Evolutionary conservation across 768 basidiomycete genomes (phyloP).

Genomic region (Boletellus ananas): DNA sequence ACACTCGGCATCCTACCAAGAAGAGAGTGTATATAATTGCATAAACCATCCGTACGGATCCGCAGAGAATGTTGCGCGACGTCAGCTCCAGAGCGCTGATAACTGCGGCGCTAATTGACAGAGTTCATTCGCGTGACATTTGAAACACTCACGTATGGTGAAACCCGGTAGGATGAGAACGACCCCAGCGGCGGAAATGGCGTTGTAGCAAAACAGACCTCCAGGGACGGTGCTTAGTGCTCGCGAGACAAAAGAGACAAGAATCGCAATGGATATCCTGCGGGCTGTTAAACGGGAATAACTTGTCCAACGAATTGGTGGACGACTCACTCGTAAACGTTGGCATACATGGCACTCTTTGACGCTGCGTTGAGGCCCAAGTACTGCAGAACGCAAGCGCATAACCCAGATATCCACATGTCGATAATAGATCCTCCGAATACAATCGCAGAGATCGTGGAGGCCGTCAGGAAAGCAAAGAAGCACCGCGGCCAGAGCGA

Average conservation of each 20-base stretch:
- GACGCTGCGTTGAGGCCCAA: constrained; percentile 78
- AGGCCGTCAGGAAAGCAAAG: constrained; percentile 73
- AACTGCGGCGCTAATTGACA: constrained; percentile 38
- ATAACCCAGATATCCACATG: constrained; percentile 75
- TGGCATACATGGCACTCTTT: constrained; percentile 89
- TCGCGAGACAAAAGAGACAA: constrained; percentile 80
- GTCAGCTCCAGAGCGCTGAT: constrained; percentile 77
- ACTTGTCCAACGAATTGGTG: neutral
- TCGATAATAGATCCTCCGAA: constrained; percentile 82
- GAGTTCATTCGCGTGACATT: neutral
- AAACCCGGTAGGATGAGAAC: constrained; percentile 91
- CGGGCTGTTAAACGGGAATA: neutral
- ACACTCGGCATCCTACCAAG: constrained; percentile 42
- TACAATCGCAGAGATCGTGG: constrained; percentile 77
- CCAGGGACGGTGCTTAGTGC: constrained; percentile 73
- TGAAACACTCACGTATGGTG: constrained; percentile 57
- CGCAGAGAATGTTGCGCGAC: constrained; percentile 76
- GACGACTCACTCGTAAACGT: constrained; percentile 87
- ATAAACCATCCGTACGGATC: constrained; percentile 79
- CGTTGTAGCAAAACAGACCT: constrained; percentile 81
- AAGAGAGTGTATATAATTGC: constrained; percentile 85
- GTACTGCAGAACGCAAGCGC: constrained; percentile 69
- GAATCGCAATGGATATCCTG: constrained; percentile 80
- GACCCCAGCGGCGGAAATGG: constrained; percentile 85
- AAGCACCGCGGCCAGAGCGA: constrained; percentile 61